phyloP scores from a whole-genome alignment of 306 rosid genomes.

The Dalbergia cultrata region DNA sequence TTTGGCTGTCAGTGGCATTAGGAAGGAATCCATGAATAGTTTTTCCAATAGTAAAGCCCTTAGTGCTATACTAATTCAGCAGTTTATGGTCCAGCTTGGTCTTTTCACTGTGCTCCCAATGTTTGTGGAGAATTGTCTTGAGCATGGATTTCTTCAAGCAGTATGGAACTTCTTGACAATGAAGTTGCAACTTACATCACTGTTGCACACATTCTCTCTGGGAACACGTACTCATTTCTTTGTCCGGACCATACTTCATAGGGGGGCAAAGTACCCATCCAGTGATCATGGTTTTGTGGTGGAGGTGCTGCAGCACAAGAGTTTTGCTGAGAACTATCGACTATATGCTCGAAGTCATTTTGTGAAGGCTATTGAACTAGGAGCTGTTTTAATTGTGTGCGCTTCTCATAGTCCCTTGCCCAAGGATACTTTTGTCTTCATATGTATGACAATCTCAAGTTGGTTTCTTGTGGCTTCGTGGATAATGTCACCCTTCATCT shows the following conservation, averaged over 20 bases:
- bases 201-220: constrained; percentile 83
- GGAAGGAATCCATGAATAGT: constrained; percentile 38
- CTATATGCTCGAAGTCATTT: constrained; percentile 92
- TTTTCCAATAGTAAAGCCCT: constrained; percentile 75
- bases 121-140: constrained; percentile 90
- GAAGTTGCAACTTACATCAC: constrained; percentile 87
- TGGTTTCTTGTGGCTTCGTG: constrained; percentile 93
- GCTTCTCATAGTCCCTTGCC: constrained; percentile 71
- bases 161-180: constrained; percentile 88
- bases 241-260: constrained; percentile 93
- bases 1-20: constrained; percentile 91
- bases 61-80: constrained; percentile 84
- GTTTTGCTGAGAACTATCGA: constrained; percentile 91
- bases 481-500: constrained; percentile 91
- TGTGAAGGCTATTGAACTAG: constrained; percentile 93
- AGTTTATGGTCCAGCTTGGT: constrained; percentile 91
- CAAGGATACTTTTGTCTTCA: constrained; percentile 69
- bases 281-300: constrained; percentile 97
- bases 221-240: constrained; percentile 88
- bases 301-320: constrained; percentile 62
- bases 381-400: constrained; percentile 76
- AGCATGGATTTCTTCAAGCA: constrained; percentile 93
- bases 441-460: constrained; percentile 71
- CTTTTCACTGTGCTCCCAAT: constrained; percentile 91
- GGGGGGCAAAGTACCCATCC: constrained; percentile 95